Evolutionary conservation across 352 stramenopile species (phyloP), one percentile per base, ranked within the genome.

Genomic region (Phytophthora cactorum): DNA sequence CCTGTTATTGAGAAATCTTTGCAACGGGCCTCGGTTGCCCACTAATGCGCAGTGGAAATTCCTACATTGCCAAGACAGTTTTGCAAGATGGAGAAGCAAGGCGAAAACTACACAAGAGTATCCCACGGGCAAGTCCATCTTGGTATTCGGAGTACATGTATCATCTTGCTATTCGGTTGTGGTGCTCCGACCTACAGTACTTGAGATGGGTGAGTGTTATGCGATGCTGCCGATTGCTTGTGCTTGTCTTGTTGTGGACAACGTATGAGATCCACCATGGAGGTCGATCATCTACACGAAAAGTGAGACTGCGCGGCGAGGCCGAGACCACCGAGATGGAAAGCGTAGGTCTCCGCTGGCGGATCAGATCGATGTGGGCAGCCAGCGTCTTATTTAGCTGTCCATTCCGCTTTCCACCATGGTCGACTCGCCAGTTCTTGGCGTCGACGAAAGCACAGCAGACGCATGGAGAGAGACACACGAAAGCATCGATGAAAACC

Each of bases 341-440:
- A 63, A 69, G 36, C 41, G 57, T 68, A 60, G 58, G 58, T 72
- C 52, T 66, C 59, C 10, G 15, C 45, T 66, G n/a, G 34, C 27
- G n/a, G 31, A 34, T 51, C 44, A 46, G 56, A 72, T 71, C 58
- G 36, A 54, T 58, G 29, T 66, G 52, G 45, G 53, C 54, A 73
- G 69, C 43, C 32, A 31, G 14, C 32, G 69, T 58, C 66, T 69
- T 59, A 60, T 55, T 67, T 50, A 5, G 54, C 43, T 78, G 70
- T 68, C 70, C 67, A 65, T 59, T 69, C 53, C 39, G 38, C 66
- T 58, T 59, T 39, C 27, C 31, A 64, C 31, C 49, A 64, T 28
- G 46, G 61, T 70, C 63, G 68, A 70, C 43, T 70, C 45, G 47
- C 36, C 58, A 72, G 57, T 67, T 70, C 43, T 59, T 45, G 15